Base-by-base conservation (phyloP, 2,329 filamentous ascomycete species). In the Colletotrichum gigasporum region DNA sequence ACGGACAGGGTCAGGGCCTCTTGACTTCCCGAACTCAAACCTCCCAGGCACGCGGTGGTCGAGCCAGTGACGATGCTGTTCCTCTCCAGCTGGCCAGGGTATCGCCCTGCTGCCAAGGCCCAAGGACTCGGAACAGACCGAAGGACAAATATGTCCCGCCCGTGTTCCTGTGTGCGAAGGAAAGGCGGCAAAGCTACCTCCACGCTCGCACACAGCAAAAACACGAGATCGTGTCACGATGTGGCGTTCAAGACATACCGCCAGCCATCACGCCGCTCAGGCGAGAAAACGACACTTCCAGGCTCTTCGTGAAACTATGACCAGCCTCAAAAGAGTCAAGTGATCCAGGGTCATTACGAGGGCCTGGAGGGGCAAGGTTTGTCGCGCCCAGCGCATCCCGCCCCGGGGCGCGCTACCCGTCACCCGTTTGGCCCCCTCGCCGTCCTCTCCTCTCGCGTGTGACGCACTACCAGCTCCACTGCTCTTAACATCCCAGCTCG, bases 401-500 rank as follows among this genome's bases (percentile, higher is more conserved):
- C 48, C 10, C 41, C 47, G 56, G 55, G 48, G 48, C 56, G 28
- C 56, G 35, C n/a, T 26, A 64, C 42, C 61, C 61, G 28, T 63
- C 52, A 37, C 16, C 52, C 52, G 39, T 47, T 52, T 11, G 7
- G 24, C 35, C 51, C 20, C 45, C 47, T 18, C 44, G 34, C 32
- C 42, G 22, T 48, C 37, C 55, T 35, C 18, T 44, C 44, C 26
- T 48, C 16, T 32, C 16, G 26, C 26, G 41, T 45, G 62, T 64
- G 62, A 64, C 62, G 56, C 62, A 64, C n/a, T 64, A 18, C 48
- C 12, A 11, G 30, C 62, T 61, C 62, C 62, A 54, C 61, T 42
- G n/a, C 47, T 47, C 32, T 35, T 32, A 52, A 48, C 32, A 32
- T 24, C 60, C 54, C 44, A 44, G 55, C 39, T 42, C 32, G 10